Evolutionary conservation across 1,284 basidiomycete genomes (phyloP).

Genomic region (Ceratobasidium sp.): DNA sequence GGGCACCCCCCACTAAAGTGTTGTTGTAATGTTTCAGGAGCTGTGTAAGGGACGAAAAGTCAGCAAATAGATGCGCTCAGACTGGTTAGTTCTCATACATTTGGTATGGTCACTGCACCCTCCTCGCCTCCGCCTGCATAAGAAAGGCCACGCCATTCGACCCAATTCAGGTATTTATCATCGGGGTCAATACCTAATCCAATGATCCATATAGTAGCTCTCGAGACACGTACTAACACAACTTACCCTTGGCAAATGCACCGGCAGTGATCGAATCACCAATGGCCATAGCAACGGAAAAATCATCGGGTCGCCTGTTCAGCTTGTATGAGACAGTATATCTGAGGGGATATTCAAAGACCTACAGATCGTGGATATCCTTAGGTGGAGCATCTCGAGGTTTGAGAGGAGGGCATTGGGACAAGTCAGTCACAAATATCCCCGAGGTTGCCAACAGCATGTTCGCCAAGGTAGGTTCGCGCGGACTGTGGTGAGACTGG

Average conservation of each 20-base stretch:
- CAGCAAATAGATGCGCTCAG: background rate
- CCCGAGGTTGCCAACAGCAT: conserved; percentile 34
- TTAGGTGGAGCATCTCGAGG: conserved; percentile 26
- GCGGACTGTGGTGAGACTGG: background rate
- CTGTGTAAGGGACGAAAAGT: conserved; percentile 8
- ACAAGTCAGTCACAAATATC: conserved; percentile 46
- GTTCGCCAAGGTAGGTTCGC: background rate
- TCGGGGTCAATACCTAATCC: conserved; percentile 18
- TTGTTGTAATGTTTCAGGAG: conserved; percentile 49
- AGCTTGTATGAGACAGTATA: background rate
- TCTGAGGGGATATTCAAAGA: too few relatives aligned
- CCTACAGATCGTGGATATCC: conserved; percentile 47
- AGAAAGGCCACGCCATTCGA: conserved; percentile 58
- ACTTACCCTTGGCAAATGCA: conserved; percentile 53
- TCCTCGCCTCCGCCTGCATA: conserved; percentile 57
- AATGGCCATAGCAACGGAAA: conserved; percentile 57
- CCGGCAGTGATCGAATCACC: conserved; percentile 60
- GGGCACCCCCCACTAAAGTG: conserved; percentile 43
- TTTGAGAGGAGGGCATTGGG: conserved; percentile 41
- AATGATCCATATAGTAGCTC: background rate
- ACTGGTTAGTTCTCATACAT: conserved; percentile 46
- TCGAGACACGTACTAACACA: background rate
- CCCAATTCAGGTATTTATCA: conserved; percentile 49
- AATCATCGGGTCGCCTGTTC: conserved; percentile 57
- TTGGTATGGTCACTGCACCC: conserved; percentile 56